Base-by-base conservation (phyloP, 75 land plant genomes). In the Azolla pinnata region DNA sequence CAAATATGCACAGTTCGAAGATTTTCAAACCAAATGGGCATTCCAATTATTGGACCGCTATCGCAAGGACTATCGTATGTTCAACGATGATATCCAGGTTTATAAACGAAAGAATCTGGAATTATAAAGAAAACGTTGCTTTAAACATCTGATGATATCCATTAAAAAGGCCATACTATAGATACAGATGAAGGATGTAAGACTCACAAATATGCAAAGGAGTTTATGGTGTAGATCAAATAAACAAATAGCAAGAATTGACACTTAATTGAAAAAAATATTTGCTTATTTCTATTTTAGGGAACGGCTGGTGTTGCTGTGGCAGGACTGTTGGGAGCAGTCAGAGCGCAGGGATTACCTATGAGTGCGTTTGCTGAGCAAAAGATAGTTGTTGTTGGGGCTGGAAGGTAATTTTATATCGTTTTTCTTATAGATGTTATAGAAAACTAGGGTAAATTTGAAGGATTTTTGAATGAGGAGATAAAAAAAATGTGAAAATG, bases 31-130 rank as follows among this genome's bases (percentile, higher is more conserved):
- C 64, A 95, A 95, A 68, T 95, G 99, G 99, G 99, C 99, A 20
- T 89, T 89, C 69, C 85, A 88, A 69, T 67, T 95, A 27, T 75
- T 95, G 79, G 88, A 83, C 71, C 87, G 99, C 7, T 95, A 95
- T 50, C 85, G 99, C 47, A 66, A 81, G 60, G 50, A 49, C 9
- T 95, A 79, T 46, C 71, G 99, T 44, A 86, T 85, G 83, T 95
- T 95, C 42, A 95, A 95, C 69, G 99, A 95, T 81, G 99, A 95
- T 78, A 87, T 95, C 23, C 99, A 95, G 85, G 97, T 88, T 60
- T 24, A 16, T 32, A 59, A 4, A 32, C n/a, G n/a, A n/a, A n/a
- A n/a, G n/a, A n/a, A n/a, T n/a, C n/a, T n/a, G n/a, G n/a, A n/a
- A n/a, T n/a, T n/a, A n/a, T n/a, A n/a, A n/a, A n/a, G n/a, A n/a